Evolutionary conservation across 192 early-diverging fungal species (phyloP), one percentile per base, ranked within the genome.

Genomic region (Coemansia guatemalensis): DNA sequence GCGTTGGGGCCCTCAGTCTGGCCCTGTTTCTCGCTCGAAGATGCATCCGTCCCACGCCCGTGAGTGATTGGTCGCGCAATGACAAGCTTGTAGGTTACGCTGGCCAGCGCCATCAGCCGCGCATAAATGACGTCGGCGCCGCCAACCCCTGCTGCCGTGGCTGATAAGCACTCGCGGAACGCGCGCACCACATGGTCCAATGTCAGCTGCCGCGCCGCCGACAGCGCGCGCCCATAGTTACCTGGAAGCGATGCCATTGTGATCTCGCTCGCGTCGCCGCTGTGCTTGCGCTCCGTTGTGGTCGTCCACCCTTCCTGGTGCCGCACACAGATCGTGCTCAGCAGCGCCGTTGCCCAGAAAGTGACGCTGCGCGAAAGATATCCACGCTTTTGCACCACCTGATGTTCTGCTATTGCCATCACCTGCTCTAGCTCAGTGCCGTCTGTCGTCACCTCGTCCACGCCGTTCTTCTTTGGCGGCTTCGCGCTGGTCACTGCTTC

Each of bases 291-390:
- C 22, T 8, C 20, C 8, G 49, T 24, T 2, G 78, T 71, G 8
- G 72, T 71, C 1, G 70, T 69, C 79, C 70, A 73, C 20, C 55
- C 64, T 25, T 73, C 67, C 61, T 73, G 74, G 58, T 76, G 79
- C 39, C 70, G 67, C 44, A 76, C 71, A 26, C 79, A 82, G 8
- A 68, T 58, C 12, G 79, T 73, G 32, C 88, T 88, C 8, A 92
- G 76, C 12, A 88, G 78, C 12, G 87, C 84, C 0, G 85, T 82
- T 1, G 90, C 84, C 85, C 86, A 89, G 64, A 81, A 88, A 11
- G 90, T 89, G 56, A 88, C 80, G 14, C 76, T 83, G 27, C 82
- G 85, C 30, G 78, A 81, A n/a, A 81, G 61, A 29, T 74, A 71
- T 3, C 68, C 69, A 9, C 85, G 79, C 62, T 87, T 87, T 12